phyloP scores from a whole-genome alignment of 331 rosid genomes.

The Spiraea crenata region DNA sequence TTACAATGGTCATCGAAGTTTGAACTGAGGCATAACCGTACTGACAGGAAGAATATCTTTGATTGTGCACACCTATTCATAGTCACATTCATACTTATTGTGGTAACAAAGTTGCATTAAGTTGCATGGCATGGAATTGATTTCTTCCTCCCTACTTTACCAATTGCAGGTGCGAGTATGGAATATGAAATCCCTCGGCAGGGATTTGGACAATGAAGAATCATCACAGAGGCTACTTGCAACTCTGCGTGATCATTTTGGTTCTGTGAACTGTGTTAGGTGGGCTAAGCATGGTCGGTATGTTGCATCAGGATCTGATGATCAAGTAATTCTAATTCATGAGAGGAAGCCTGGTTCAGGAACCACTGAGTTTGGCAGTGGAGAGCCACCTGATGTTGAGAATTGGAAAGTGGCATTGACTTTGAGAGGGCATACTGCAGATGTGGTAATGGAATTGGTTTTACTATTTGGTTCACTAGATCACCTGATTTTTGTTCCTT shows the following conservation, averaged over 20 bases:
- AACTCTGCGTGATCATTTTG: slow-evolving; percentile 94
- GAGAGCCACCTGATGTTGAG: slow-evolving; percentile 97
- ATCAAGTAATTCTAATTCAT: slow-evolving; percentile 86
- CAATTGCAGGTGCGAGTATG: slow-evolving; percentile 85
- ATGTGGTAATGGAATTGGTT: slow-evolving; percentile 86
- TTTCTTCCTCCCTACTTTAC: slow-evolving; percentile 15
- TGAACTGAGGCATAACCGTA: neutral
- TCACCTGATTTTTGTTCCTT: neutral
- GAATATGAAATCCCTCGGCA: slow-evolving; percentile 86
- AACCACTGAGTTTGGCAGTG: slow-evolving; percentile 96
- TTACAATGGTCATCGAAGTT: neutral
- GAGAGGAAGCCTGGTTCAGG: slow-evolving; percentile 99
- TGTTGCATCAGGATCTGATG: slow-evolving; percentile 97
- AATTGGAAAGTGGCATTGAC: slow-evolving; percentile 97
- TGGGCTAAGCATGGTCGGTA: slow-evolving; percentile 95
- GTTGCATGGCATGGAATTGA: neutral
- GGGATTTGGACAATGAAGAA: slow-evolving; percentile 53
- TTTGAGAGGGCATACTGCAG: slow-evolving; percentile 97
- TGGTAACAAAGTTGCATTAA: neutral
- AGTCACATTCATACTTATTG: neutral
- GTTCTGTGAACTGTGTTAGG: slow-evolving; percentile 97
- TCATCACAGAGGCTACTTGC: slow-evolving; percentile 90
- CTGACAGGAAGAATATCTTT: neutral
- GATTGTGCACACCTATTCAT: neutral
- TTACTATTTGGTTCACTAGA: neutral